phyloP scores from a whole-genome alignment of 139 green algal species.

The Pseudopediastrum boryanum region DNA sequence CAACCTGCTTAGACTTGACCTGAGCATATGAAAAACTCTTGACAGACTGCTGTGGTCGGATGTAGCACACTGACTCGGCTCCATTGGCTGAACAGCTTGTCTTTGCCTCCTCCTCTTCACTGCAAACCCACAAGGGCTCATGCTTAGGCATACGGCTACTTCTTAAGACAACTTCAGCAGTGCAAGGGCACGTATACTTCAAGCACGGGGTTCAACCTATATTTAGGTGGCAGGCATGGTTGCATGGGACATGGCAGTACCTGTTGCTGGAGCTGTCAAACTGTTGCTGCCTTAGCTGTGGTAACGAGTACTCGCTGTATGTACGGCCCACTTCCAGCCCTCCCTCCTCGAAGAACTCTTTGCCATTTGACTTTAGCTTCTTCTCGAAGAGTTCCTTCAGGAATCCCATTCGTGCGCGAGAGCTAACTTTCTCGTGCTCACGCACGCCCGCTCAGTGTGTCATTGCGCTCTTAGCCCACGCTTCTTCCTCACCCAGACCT shows the following conservation, averaged over 20 bases:
- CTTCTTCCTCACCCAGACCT: too few species aligned
- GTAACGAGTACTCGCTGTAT: constrained; percentile 29
- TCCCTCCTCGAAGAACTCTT: neutral
- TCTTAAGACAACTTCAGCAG: too few species aligned
- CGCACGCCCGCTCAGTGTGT: too few species aligned
- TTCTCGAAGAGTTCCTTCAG: constrained; percentile 42
- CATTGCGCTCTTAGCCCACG: too few species aligned
- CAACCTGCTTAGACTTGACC: constrained; percentile 24
- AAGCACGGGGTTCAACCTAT: too few species aligned
- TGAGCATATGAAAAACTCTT: constrained; percentile 27
- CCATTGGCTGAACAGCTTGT: too few species aligned
- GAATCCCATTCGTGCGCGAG: constrained; percentile 37
- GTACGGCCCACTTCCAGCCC: constrained; percentile 18
- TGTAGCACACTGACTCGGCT: too few species aligned
- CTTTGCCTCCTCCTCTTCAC: too few species aligned
- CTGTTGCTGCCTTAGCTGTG: constrained; percentile 14
- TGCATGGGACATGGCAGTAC: neutral
- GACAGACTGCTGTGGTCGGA: constrained; percentile 30
- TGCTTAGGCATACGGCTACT: too few species aligned
- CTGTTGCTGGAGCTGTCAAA: neutral
- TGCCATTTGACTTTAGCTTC: constrained; percentile 19
- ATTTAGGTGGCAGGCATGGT: neutral
- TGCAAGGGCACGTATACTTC: too few species aligned
- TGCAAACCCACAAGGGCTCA: too few species aligned
- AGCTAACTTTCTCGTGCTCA: too few species aligned